Conservation (phyloP, 116 monocot genomes). For the Cymodocea nodosa region DNA sequence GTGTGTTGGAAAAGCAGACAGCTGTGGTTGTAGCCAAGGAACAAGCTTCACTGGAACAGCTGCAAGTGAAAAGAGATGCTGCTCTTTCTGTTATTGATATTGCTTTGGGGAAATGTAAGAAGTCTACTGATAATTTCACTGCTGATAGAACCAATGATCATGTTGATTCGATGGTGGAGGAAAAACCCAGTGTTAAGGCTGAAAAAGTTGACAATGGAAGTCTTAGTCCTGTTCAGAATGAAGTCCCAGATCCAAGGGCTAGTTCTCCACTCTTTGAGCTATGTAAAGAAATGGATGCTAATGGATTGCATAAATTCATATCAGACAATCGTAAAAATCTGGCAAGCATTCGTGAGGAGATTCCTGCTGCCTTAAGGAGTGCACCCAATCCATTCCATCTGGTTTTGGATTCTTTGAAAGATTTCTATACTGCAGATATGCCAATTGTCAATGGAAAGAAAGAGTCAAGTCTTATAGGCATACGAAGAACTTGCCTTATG, state of each 20-base stretch:
- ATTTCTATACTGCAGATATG: constrained; percentile 65
- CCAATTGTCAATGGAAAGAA: constrained; percentile 67
- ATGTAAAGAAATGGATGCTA: constrained; percentile 71
- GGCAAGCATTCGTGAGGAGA: constrained; percentile 71
- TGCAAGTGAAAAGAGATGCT: constrained; percentile 77
- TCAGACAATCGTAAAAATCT: constrained; percentile 93
- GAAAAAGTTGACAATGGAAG: constrained; percentile 29
- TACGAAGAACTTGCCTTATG: constrained; percentile 88
- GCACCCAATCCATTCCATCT: constrained; percentile 48
- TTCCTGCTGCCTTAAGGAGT: constrained; percentile 57
- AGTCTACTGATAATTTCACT: constrained; percentile 5
- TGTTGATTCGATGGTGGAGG: constrained; percentile 19
- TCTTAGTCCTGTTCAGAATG: constrained; percentile 13
- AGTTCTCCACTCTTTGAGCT: constrained; percentile 39
- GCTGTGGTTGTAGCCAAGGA: constrained; percentile 70
- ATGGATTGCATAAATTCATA: constrained; percentile 69
- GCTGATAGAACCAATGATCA: constrained; percentile 7
- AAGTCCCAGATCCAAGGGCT: constrained; percentile 12
- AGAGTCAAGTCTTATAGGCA: constrained; percentile 70
- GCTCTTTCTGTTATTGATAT: constrained; percentile 36
- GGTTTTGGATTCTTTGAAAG: constrained; percentile 67
- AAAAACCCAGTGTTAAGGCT: constrained; percentile 16
- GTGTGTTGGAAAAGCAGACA: constrained; percentile 50
- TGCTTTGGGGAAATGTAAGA: constrained; percentile 27
- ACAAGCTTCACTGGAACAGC: constrained; percentile 51